Percentiles rank a stretch among this genome's conserved stretches.
Conservation (phyloP, 495 filamentous ascomycete species). For the Elasticomyces elasticus region DNA sequence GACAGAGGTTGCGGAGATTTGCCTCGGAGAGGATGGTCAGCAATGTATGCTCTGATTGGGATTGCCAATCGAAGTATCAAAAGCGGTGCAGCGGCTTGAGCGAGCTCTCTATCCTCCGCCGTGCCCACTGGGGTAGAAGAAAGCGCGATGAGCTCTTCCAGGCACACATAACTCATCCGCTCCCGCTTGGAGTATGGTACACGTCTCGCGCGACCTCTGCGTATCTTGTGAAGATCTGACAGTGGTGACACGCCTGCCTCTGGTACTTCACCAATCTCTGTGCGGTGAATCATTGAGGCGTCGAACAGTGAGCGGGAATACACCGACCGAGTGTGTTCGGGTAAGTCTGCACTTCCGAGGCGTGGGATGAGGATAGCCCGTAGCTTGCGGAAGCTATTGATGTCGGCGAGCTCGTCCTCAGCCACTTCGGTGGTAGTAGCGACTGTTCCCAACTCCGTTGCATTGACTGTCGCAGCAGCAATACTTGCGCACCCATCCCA, state of each 20-base stretch:
- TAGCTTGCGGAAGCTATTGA: slow-evolving; percentile 57
- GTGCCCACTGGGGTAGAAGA: slow-evolving; percentile 26
- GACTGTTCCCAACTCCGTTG: slow-evolving; percentile 20
- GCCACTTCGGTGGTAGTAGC: slow-evolving; percentile 37
- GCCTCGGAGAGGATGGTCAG: slow-evolving; percentile 85
- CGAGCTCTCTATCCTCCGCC: slow-evolving; percentile 47
- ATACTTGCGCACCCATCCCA: slow-evolving; percentile 54
- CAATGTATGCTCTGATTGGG: slow-evolving; percentile 69
- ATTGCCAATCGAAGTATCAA: slow-evolving; percentile 74
- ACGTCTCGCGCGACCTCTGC: slow-evolving; percentile 45
- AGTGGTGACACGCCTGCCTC: slow-evolving; percentile 38
- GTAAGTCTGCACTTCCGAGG: slow-evolving; percentile 5
- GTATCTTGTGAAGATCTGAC: slow-evolving; percentile 50
- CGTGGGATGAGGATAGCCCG: slow-evolving; percentile 53
- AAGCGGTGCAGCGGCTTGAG: slow-evolving; percentile 69
- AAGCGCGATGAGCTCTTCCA: slow-evolving; percentile 73
- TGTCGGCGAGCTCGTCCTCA: slow-evolving; percentile 68
- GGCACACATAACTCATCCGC: slow-evolving; percentile 65
- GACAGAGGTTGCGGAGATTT: slow-evolving; percentile 82
- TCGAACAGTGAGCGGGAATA: slow-evolving; percentile 72
- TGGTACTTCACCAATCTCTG: slow-evolving; percentile 51
- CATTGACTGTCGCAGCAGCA: slow-evolving; percentile 48
- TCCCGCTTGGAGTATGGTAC: slow-evolving; percentile 42
- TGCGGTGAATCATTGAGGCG: slow-evolving; percentile 69
- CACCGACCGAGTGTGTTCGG: slow-evolving; percentile 54